phyloP scores from a whole-genome alignment of 164 flowering plant species.

The Nymphaea colorata region DNA sequence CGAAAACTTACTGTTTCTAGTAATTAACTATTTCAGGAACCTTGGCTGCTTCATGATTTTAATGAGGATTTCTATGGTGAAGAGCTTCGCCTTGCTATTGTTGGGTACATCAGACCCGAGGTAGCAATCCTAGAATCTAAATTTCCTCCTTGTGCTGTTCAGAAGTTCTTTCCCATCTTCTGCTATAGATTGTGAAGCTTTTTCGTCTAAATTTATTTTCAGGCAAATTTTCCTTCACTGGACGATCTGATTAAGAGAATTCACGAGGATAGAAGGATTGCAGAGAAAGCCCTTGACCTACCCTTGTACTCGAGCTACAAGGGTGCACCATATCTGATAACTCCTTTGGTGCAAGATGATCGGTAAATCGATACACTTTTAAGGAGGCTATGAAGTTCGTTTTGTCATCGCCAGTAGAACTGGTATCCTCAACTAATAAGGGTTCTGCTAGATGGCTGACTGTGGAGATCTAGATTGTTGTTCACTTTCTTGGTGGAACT shows the following conservation, averaged over 20 bases:
- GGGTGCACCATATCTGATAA: conserved; percentile 40
- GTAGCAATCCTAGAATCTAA: conserved; percentile 18
- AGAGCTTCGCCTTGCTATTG: conserved; percentile 62
- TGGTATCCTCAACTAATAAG: too few relatives aligned
- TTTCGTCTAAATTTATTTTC: not conserved
- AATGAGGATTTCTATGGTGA: conserved; percentile 87
- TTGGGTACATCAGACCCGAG: conserved; percentile 92
- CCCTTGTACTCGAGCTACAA: conserved; percentile 45
- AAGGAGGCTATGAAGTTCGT: too few relatives aligned
- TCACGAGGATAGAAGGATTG: conserved; percentile 57
- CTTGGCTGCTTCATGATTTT: conserved; percentile 94
- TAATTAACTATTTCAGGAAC: conserved; percentile 43
- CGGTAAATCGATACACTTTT: not conserved
- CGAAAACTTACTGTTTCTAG: not conserved
- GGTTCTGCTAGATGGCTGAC: too few relatives aligned
- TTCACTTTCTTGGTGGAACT: too few relatives aligned
- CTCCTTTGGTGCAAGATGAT: conserved; percentile 6
- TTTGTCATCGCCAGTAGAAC: too few relatives aligned
- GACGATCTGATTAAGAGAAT: conserved; percentile 64
- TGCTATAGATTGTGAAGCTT: not conserved
- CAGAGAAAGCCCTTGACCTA: conserved; percentile 81
- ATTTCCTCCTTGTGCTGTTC: not conserved
- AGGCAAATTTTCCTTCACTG: conserved; percentile 74
- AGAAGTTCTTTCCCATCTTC: not conserved
- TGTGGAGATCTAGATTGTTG: too few relatives aligned